These are phyloP conservation scores for Aspergillus nomiae DNA, from an alignment of 2,329 filamentous ascomycete species.

Conservation along the genomic window DNA sequence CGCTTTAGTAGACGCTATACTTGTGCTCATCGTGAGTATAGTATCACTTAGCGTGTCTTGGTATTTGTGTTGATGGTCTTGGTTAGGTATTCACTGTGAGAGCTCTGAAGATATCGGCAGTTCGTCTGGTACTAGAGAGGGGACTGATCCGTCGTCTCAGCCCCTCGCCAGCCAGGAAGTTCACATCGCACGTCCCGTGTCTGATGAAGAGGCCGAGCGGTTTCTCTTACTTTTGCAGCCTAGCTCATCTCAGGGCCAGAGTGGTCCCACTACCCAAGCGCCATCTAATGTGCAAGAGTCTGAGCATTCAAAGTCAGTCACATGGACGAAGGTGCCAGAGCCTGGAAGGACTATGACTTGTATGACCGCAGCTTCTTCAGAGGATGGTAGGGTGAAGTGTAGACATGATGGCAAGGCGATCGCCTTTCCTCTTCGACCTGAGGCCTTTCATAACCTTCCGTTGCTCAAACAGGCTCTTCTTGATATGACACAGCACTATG, in stretches of 20 bases:
- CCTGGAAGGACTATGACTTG: neutral
- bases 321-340: neutral
- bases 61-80: neutral
- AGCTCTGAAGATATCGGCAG: neutral
- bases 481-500: slow-evolving; percentile 1
- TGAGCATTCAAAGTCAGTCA: neutral
- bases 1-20: slow-evolving; percentile 5
- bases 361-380: neutral
- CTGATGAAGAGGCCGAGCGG: neutral
- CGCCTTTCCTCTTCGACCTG: slow-evolving; percentile 12
- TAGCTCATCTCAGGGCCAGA: neutral
- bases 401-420: slow-evolving; percentile 9
- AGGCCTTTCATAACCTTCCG: slow-evolving; percentile 8
- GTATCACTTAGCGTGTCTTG: neutral
- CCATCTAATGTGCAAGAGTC: neutral
- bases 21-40: slow-evolving; percentile 6
- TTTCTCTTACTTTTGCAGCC: neutral
- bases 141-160: neutral
- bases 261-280: neutral
- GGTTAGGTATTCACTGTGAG: neutral
- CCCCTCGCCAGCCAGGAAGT: neutral
- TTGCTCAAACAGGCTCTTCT: slow-evolving; percentile 6
- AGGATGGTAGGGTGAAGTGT: neutral
- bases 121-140: neutral
- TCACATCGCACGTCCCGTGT: neutral